Conservation (phyloP, 257 asterid genomes). For the Scutellaria baicalensis region DNA sequence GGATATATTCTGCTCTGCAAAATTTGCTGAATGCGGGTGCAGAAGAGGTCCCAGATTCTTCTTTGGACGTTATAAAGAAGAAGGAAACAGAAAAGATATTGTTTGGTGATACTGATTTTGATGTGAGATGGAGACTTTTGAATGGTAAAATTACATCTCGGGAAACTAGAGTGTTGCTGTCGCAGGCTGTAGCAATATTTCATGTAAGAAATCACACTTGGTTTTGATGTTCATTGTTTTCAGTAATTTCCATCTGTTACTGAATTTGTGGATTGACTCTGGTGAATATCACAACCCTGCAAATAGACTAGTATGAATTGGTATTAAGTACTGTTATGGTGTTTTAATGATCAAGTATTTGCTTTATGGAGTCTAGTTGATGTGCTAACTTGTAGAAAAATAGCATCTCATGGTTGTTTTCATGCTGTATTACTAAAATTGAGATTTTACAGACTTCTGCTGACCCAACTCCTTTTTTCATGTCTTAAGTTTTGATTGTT, state of each 20-base stretch:
- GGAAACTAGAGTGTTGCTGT: conserved; percentile 70
- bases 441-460: background rate
- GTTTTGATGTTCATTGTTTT: background rate
- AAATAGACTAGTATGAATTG: conserved; percentile 2
- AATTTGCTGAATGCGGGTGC: conserved; percentile 62
- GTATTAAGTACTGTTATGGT: background rate
- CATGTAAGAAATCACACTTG: conserved; percentile 52
- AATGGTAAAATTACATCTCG: conserved; percentile 74
- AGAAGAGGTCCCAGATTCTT: conserved; percentile 68
- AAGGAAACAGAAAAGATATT: conserved; percentile 30
- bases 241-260: background rate
- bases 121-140: conserved; percentile 91
- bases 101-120: conserved; percentile 36
- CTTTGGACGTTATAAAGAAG: conserved; percentile 52
- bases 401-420: background rate
- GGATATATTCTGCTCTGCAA: conserved; percentile 64
- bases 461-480: background rate
- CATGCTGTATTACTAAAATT: no score
- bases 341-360: background rate
- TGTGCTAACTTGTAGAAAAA: background rate
- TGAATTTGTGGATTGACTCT: background rate
- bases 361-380: background rate
- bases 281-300: background rate
- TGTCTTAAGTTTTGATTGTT: background rate
- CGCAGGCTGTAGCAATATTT: conserved; percentile 92